Percentiles rank a stretch among this genome's conserved stretches.
Conservation (phyloP, 495 filamentous ascomycete species). For the Parathielavia appendiculata region DNA sequence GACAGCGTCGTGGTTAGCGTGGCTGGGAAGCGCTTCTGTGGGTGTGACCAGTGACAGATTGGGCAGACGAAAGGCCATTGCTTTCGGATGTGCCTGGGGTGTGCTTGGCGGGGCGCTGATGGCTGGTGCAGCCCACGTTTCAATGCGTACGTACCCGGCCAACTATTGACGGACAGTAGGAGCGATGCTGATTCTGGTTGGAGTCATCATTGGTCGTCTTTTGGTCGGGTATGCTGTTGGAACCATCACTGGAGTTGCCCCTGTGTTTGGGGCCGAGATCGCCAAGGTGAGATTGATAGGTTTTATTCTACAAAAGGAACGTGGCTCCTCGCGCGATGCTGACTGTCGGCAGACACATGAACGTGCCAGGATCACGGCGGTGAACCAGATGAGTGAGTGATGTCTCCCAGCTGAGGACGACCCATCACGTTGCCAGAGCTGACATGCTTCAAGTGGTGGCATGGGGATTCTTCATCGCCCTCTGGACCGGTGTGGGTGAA, state of each 20-base stretch:
- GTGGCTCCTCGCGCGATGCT: not conserved
- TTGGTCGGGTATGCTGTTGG: slow-evolving; percentile 49
- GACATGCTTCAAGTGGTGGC: slow-evolving; percentile 41
- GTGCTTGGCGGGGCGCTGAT: slow-evolving; percentile 47
- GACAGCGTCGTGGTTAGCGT: slow-evolving; percentile 28
- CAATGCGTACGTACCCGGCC: slow-evolving; percentile 38
- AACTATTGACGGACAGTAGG: not conserved
- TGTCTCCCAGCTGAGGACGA: not conserved
- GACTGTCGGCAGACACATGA: slow-evolving; percentile 38
- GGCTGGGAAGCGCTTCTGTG: slow-evolving; percentile 46
- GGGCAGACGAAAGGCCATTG: slow-evolving; percentile 45
- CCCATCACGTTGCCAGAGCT: not conserved
- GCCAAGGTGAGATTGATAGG: slow-evolving; percentile 38
- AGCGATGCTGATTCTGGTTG: too few relatives aligned
- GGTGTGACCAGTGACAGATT: slow-evolving; percentile 43
- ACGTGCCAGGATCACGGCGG: slow-evolving; percentile 45
- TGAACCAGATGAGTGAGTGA: slow-evolving; percentile 31
- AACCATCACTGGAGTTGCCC: slow-evolving; percentile 47
- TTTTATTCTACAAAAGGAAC: too few relatives aligned
- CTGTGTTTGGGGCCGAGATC: slow-evolving; percentile 39
- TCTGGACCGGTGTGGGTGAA: slow-evolving; percentile 42
- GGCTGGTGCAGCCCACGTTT: slow-evolving; percentile 45
- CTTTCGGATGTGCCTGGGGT: slow-evolving; percentile 45
- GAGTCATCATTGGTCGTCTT: slow-evolving; percentile 48
- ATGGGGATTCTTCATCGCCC: slow-evolving; percentile 47